Evolutionary conservation across 2,329 filamentous ascomycete genomes (phyloP), one percentile per base, ranked within the genome.

Genomic region (Clonostachys rhizophaga): DNA sequence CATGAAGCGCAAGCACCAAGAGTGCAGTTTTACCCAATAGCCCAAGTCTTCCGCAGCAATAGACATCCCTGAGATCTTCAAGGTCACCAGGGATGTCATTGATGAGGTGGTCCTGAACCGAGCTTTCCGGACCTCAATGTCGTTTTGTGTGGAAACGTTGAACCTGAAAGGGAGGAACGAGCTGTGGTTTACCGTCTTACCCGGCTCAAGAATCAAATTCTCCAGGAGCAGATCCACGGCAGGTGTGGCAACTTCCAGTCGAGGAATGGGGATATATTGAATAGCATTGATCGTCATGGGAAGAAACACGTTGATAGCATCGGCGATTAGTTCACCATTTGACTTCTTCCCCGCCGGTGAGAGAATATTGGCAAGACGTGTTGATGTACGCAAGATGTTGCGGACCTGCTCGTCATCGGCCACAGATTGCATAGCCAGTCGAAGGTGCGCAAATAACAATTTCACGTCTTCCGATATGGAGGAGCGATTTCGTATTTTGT

Each of bases 121-220:
- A 16, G 84, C 85, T 63, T 95, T 95, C 53, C 86, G 81, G 39
- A 96, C 83, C 54, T 95, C 89, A 34, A 96, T 70, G 55, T 95
- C 87, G 58, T 95, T 96, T 64, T 86, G 86, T 0, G 89, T 92
- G 52, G 91, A 85, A 5, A 96, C 71, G 41, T 87, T 85, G 46
- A 96, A 74, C 47, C 84, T 83, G 68, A 90, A 92, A 0, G 92
- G 92, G 1, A 97, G 75, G 72, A 97, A 97, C 0, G 91, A 96
- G 4, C 87, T 89, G 51, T 86, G 73, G 62, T 96, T 92, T 57
- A 95, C 76, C 0, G 90, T 95, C 48, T 76, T 76, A 7, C 92
- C 92, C 0, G 92, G 92, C 60, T 96, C 89, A 34, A 97, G 76
- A 50, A 97, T 87, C 34, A 97, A 74, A 53, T 95, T 96, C 61